These are phyloP conservation scores for Filobasidium floriforme DNA, from an alignment of 768 basidiomycete genomes.

Conservation along the genomic window DNA sequence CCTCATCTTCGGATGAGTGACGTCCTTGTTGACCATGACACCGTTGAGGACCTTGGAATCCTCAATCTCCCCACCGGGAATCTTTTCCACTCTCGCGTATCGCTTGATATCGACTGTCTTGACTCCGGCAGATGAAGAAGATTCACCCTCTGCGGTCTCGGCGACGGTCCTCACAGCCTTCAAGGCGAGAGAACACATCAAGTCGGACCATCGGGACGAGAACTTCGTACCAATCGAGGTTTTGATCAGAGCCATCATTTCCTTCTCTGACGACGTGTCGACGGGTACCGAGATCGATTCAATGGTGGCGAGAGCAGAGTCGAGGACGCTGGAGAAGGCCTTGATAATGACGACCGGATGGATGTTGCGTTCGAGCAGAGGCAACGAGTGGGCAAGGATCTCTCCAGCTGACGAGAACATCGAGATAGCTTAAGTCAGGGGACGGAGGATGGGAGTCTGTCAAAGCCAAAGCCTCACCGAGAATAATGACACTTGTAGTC, in stretches of 20 bases:
- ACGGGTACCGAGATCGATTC: slow-evolving; percentile 82
- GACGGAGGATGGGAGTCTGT: neutral
- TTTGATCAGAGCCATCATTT: slow-evolving; percentile 96
- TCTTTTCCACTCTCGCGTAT: slow-evolving; percentile 93
- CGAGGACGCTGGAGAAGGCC: slow-evolving; percentile 92
- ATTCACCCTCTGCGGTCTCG: slow-evolving; percentile 55
- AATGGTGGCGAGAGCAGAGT: slow-evolving; percentile 82
- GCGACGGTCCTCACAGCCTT: slow-evolving; percentile 86
- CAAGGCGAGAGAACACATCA: slow-evolving; percentile 92
- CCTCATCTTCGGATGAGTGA: slow-evolving; percentile 95
- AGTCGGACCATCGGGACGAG: slow-evolving; percentile 87
- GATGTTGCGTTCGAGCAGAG: slow-evolving; percentile 90
- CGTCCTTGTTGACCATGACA: slow-evolving; percentile 97
- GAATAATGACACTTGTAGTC: slow-evolving; percentile 94
- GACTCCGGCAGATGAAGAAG: slow-evolving; percentile 41
- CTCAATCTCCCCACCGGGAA: slow-evolving; percentile 96
- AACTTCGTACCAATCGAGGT: slow-evolving; percentile 98
- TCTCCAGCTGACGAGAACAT: slow-evolving; percentile 64
- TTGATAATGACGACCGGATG: slow-evolving; percentile 99
- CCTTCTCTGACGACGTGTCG: slow-evolving; percentile 69
- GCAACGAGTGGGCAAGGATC: slow-evolving; percentile 87
- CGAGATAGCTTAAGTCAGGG: neutral
- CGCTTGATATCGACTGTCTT: slow-evolving; percentile 96
- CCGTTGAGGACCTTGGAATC: slow-evolving; percentile 76
- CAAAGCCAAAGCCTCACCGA: slow-evolving; percentile 55